Conservation (phyloP, 345 rosid genomes). For the Populus ilicifolia region DNA sequence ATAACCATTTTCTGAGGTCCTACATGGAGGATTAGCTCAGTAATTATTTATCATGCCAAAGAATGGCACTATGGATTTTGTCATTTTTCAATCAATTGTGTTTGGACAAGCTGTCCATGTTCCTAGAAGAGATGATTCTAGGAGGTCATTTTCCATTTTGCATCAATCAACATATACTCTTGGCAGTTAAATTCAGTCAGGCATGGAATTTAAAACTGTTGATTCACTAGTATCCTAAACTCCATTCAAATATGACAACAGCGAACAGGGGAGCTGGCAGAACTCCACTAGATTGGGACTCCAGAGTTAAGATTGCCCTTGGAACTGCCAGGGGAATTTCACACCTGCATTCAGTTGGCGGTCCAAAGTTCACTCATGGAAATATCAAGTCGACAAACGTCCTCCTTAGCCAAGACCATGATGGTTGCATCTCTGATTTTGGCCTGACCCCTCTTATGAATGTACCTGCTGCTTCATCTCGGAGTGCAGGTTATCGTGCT, state of each 20-base stretch:
- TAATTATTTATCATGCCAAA: not conserved
- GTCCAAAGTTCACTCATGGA: slow-evolving; percentile 75
- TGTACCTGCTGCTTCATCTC: slow-evolving; percentile 49
- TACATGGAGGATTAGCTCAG: not conserved
- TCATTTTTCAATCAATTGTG: not conserved
- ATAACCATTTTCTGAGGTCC: not conserved
- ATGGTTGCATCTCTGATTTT: slow-evolving; percentile 59
- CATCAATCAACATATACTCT: not conserved
- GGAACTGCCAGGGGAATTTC: slow-evolving; percentile 71
- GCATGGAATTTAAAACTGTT: not conserved
- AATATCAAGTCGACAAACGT: slow-evolving; percentile 81
- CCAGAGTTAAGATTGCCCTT: slow-evolving; percentile 61
- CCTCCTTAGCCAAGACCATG: slow-evolving; percentile 54
- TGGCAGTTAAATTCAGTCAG: not conserved
- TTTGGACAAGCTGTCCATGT: not conserved
- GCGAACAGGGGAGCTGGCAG: slow-evolving; percentile 55
- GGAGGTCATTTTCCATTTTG: not conserved
- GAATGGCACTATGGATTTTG: not conserved
- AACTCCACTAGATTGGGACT: slow-evolving; percentile 63
- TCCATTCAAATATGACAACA: slow-evolving; percentile 27
- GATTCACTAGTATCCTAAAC: slow-evolving; percentile 1
- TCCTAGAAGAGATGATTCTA: not conserved
- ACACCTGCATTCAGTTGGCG: slow-evolving; percentile 64
- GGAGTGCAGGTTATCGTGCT: slow-evolving; percentile 75
- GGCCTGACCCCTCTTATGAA: slow-evolving; percentile 70